Evolutionary conservation across 1,284 basidiomycete species (phyloP), one percentile per base, ranked within the genome.

Genomic region (Apiotrichum mycotoxinovorans): DNA sequence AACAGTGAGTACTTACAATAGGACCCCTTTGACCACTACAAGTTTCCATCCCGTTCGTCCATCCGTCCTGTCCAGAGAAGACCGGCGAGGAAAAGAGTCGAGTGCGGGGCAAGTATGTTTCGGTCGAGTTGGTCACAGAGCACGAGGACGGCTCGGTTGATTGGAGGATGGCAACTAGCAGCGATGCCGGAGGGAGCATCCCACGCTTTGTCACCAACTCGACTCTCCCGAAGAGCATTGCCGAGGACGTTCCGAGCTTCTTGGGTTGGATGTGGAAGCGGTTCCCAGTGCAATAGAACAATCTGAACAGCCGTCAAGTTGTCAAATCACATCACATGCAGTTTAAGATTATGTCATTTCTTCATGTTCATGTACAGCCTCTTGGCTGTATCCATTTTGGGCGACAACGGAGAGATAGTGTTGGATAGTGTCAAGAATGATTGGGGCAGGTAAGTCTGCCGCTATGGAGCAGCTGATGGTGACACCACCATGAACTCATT

Each of bases 91-190:
- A 77, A 45, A 69, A 69, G 49, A 30, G 43, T 4, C 60, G 72
- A n/a, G 74, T 74, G 4, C 58, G 75, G 34, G 75, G 72, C n/a
- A 65, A 62, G 53, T 77, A 77, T 55, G 71, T 74, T 15, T 69
- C 67, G 3, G 75, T 76, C 18, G 75, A 77, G 56, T 59, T 65
- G 20, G 74, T 77, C 2, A 43, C 48, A 17, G 75, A 77, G 61
- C 40, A 53, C 26, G 58, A 67, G 7, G 57, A 47, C 20, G 73
- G 72, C 2, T 41, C 58, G 22, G 72, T 74, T 14, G 71, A 75
- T 52, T 77, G 75, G 75, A 62, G 67, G 37, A 77, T 76, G 75
- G 70, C 71, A 4, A 76, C 74, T 51, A 69, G 67, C 49, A 66
- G 63, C 52, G 72, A 74, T 61, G 75, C 75, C 4, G 75, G 75